Evolutionary conservation across 179 eudicot species (phyloP).

Genomic region (Carnegiea gigantea): DNA sequence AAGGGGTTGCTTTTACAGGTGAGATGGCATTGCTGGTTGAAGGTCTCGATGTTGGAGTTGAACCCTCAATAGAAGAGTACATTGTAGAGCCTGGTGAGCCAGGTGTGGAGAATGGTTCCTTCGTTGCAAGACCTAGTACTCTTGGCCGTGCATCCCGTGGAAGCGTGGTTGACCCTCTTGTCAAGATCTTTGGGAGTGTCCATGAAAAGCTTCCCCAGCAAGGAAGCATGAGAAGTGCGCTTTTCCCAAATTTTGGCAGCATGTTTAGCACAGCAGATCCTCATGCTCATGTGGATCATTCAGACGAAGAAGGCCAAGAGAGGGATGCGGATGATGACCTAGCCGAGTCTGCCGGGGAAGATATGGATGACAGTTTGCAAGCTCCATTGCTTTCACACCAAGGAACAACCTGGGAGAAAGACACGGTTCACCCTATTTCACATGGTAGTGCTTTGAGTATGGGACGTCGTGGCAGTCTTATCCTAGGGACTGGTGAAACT

Average conservation of each 20-base stretch:
- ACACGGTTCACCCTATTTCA: conserved; percentile 33
- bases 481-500: conserved; percentile 63
- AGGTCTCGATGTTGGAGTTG: conserved; percentile 80
- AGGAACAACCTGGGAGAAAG: conserved; percentile 54
- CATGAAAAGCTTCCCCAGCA: conserved; percentile 67
- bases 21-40: conserved; percentile 90
- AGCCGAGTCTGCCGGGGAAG: conserved; percentile 44
- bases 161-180: conserved; percentile 76
- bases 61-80: conserved; percentile 76
- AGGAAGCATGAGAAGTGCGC: conserved; percentile 62
- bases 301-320: conserved; percentile 70
- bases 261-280: conserved; percentile 56
- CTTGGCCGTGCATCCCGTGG: conserved; percentile 60
- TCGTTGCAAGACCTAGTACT: conserved; percentile 75
- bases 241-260: conserved; percentile 75
- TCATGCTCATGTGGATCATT: conserved; percentile 44
- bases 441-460: conserved; percentile 47
- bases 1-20: conserved; percentile 41
- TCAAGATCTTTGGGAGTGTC: conserved; percentile 72
- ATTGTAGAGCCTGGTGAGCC: conserved; percentile 52
- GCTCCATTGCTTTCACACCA: conserved; percentile 73
- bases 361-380: conserved; percentile 54
- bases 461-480: conserved; percentile 54
- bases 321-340: conserved; percentile 50
- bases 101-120: conserved; percentile 51